phyloP scores from a whole-genome alignment of 164 flowering plant genomes.

The Vitis amurensis region DNA sequence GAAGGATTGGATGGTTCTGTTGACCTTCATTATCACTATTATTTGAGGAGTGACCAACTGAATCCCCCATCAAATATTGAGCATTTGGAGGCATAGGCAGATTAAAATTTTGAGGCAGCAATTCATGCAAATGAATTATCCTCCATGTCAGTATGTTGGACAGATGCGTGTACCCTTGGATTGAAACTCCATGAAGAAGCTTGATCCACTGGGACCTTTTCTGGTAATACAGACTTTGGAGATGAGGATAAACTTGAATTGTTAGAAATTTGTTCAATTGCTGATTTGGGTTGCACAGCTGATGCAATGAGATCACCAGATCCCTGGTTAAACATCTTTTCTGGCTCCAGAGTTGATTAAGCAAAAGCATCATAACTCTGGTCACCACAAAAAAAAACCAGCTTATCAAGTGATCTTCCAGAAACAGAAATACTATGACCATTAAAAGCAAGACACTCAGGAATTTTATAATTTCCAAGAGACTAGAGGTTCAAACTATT shows the following conservation, averaged over 20 bases:
- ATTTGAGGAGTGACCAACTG: not conserved
- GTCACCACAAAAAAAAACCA: not conserved
- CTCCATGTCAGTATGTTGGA: conserved; percentile 8
- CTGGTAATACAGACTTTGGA: conserved; percentile 25
- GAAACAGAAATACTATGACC: too few species aligned
- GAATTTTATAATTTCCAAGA: too few species aligned
- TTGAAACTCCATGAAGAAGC: not conserved
- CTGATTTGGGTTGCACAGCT: not conserved
- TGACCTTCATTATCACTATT: conserved; percentile 2
- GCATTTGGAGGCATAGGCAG: not conserved
- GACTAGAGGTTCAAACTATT: too few species aligned
- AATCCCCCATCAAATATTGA: conserved; percentile 2
- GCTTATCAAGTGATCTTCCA: too few species aligned
- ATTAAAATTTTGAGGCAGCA: not conserved
- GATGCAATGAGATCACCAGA: conserved; percentile 5
- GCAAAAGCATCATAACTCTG: not conserved
- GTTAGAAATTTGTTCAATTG: conserved; percentile 3
- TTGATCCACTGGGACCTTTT: conserved; percentile 8
- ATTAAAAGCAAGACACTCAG: too few species aligned
- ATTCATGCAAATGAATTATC: not conserved
- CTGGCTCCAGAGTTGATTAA: not conserved
- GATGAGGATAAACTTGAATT: conserved; percentile 18
- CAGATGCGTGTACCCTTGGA: not conserved
- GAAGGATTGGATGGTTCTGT: conserved; percentile 8
- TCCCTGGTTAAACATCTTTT: conserved; percentile 3